Evolutionary conservation across 768 basidiomycete species (phyloP).

Genomic region (Tulasnella sp.): DNA sequence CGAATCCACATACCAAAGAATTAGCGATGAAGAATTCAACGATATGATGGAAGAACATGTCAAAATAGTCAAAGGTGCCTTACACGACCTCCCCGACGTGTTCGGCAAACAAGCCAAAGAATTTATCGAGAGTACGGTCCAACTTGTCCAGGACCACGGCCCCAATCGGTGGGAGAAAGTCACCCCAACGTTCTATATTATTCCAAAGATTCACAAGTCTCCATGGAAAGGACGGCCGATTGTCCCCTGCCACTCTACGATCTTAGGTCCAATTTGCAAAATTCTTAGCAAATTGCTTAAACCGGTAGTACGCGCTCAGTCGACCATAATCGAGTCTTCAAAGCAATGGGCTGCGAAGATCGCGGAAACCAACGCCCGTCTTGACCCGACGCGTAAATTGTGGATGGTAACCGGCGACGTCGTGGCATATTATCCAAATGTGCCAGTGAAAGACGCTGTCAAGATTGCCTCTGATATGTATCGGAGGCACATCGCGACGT

Average conservation of each 20-base stretch:
- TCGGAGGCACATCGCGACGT: too few species aligned
- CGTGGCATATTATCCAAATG: conserved; percentile 27
- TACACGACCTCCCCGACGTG: not conserved
- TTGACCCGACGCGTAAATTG: not conserved
- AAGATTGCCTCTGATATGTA: too few species aligned
- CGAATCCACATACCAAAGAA: not conserved
- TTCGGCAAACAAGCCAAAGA: not conserved
- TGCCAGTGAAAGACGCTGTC: conserved; percentile 20
- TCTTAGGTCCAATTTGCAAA: not conserved
- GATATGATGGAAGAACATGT: not conserved
- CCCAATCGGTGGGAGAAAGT: not conserved
- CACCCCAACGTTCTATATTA: not conserved
- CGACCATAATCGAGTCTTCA: not conserved
- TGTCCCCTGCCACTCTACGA: conserved; percentile 1
- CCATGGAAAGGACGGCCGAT: not conserved
- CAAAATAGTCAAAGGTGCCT: not conserved
- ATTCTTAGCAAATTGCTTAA: not conserved
- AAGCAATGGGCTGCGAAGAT: not conserved
- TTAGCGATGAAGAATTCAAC: not conserved
- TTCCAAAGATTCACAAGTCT: conserved; percentile 8
- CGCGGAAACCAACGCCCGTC: not conserved
- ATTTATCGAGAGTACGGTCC: not conserved
- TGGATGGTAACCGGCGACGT: conserved; percentile 27
- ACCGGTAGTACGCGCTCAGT: not conserved
- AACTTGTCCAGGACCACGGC: too few species aligned